These are phyloP conservation scores for Senna tora DNA, from an alignment of 306 rosid genomes.

Conservation along the genomic window DNA sequence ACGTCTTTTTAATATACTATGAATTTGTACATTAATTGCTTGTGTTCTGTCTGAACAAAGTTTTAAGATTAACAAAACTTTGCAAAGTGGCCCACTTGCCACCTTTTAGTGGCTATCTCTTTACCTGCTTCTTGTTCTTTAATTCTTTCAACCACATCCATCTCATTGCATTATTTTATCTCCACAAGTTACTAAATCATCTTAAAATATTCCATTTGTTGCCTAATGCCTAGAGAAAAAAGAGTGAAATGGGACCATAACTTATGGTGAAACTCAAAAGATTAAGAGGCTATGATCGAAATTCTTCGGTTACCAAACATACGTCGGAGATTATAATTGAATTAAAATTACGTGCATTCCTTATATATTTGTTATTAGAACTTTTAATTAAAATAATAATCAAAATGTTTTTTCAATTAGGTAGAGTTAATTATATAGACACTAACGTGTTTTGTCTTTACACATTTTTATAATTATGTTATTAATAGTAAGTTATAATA, in stretches of 20 bases:
- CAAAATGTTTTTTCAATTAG: too few relatives aligned
- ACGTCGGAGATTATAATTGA: neutral
- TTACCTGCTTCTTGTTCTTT: constrained; percentile 40
- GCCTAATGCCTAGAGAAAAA: constrained; percentile 34
- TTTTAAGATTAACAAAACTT: constrained; percentile 35
- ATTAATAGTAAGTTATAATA: too few relatives aligned
- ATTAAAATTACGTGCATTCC: too few relatives aligned
- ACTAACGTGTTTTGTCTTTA: too few relatives aligned
- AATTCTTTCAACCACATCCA: constrained; percentile 43
- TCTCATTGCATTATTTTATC: constrained; percentile 52
- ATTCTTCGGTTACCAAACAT: constrained; percentile 27
- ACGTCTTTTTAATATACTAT: constrained; percentile 33
- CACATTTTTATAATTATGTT: too few relatives aligned
- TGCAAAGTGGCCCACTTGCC: constrained; percentile 51
- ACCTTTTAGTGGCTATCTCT: constrained; percentile 40
- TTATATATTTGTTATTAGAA: too few relatives aligned
- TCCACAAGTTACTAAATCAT: constrained; percentile 43
- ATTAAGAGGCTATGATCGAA: constrained; percentile 33
- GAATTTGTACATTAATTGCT: constrained; percentile 31
- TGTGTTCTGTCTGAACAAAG: constrained; percentile 22
- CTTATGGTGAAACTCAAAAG: constrained; percentile 41
- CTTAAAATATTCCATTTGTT: constrained; percentile 39
- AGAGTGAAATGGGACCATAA: constrained; percentile 37
- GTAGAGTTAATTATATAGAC: too few relatives aligned
- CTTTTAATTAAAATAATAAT: too few relatives aligned